Evolutionary conservation across 495 filamentous ascomycete species (phyloP), one percentile per base, ranked within the genome.

Genomic region (Aspergillus wentii): DNA sequence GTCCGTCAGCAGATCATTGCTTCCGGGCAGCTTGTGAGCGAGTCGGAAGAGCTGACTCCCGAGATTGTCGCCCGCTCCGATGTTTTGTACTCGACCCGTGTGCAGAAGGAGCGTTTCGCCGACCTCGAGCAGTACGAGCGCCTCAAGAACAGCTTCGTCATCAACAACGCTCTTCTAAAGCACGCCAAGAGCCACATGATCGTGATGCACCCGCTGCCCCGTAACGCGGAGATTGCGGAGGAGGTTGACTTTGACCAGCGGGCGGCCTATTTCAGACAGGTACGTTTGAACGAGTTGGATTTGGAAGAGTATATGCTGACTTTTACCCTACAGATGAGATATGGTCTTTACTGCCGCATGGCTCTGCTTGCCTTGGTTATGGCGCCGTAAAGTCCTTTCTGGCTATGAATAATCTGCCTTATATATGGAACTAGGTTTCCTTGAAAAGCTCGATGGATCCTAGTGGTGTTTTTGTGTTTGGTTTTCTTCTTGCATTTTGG

Each of bases 241-340:
- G 92, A 98, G 69, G 86, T 98, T 17, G 92, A 98, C 61, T 94
- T 90, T 68, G 92, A 98, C 71, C 86, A 91, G 62, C 72, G 92
- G 54, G 91, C 92, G 22, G 92, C 94, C 39, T 98, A 98, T 72
- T 97, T 97, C 65, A 81, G 92, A 85, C 92, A 98, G 83, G 92
- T 95, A 68, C 13, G 5, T 27, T 35, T 34, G 35, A 17, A 8
- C 30, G 19, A 35, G 41, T 18, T 11, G 31, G 5, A 30, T 36
- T 19, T 6, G 26, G 30, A 41, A 33, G 35, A 29, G 31, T 23
- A 28, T 28, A 41, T 40, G 45, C 59, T 66, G 58, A 70, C 68
- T 71, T 56, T 72, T 52, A 25, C 19, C 15, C 34, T 49, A 38
- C 55, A 98, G 94, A 98, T 98, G 92, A 78, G 82, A 63, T 96